These are phyloP conservation scores for Ambrosia hybrid DNA, from an alignment of 140 eudicot species.

Conservation along the genomic window DNA sequence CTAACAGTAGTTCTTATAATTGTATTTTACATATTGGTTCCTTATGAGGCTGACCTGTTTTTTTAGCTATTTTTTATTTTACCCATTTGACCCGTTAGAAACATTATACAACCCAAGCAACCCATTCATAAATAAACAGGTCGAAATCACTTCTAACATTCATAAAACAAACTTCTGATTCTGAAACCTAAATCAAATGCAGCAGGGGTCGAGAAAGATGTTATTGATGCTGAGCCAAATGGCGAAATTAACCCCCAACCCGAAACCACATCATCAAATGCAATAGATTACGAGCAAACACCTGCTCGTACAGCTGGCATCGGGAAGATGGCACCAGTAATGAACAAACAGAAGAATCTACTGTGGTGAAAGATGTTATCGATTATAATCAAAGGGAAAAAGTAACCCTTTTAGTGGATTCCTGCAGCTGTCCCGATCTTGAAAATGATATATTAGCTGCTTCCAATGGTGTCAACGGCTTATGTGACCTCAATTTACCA, in stretches of 20 bases:
- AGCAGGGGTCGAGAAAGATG: slow-evolving; percentile 3
- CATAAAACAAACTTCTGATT: not conserved
- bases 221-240: slow-evolving; percentile 18
- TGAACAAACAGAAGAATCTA: no score
- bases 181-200: slow-evolving; percentile 1
- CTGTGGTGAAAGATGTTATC: not conserved
- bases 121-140: not conserved
- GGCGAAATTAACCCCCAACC: not conserved
- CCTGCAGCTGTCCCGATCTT: slow-evolving; percentile 2
- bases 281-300: slow-evolving; percentile 11
- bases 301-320: slow-evolving; percentile 13
- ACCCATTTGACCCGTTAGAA: not conserved
- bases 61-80: no score
- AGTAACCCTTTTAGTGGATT: slow-evolving; percentile 5
- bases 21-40: not conserved
- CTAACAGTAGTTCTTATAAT: no score
- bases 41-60: no score
- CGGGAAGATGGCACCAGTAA: no score
- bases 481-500: slow-evolving; percentile 33
- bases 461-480: not conserved
- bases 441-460: not conserved
- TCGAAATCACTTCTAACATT: no score
- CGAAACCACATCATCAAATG: slow-evolving; percentile 14
- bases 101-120: not conserved
- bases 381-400: not conserved